Base-by-base conservation (phyloP, 352 stramenopile genomes). In the Pythium phragmiticola region DNA sequence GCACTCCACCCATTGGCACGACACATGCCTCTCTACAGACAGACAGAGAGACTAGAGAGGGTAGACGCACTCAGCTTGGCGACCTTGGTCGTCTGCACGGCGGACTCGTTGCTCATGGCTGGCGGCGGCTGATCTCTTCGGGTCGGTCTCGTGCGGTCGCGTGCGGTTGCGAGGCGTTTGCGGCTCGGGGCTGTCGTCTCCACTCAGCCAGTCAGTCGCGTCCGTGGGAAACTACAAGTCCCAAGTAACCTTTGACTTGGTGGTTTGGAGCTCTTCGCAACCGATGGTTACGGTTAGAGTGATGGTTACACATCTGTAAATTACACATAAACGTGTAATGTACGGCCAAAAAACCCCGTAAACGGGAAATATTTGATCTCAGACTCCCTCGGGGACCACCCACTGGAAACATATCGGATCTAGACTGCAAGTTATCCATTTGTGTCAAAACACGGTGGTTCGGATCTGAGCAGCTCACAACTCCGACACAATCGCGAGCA, bases 401-500 rank as follows among this genome's bases (percentile, higher is more conserved):
- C 13, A 52, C 3, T 13, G 7, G 46, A 52, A 46, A 55, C 12
- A 4, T 43, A 57, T 45, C 50, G 28, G 21, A 54, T 21, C 4
- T 23, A 5, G 48, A 54, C 17, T 17, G 23, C 2, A 54, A 39
- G 13, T 4, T n/a, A 54, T 54, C 28, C 42, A 5, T 47, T 42
- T 17, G 34, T 46, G 26, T 26, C 45, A 68, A 59, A 59, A 67
- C 42, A 54, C 26, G 42, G 60, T 49, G 21, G 21, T 23, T 46
- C 50, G 16, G 21, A 21, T 21, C 33, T 16, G 12, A 26, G 2
- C 26, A 26, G 19, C 21, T 74, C 37, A 77, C n/a, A 80, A 53
- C 0, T 59, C 66, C 63, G 79, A 62, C 23, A 93, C 54, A 4
- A 83, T 51, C 33, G 78, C 78, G 17, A 93, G 64, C 36, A 93